phyloP scores from a whole-genome alignment of 2,329 filamentous ascomycete genomes.

The Aspergillus vadensis region DNA sequence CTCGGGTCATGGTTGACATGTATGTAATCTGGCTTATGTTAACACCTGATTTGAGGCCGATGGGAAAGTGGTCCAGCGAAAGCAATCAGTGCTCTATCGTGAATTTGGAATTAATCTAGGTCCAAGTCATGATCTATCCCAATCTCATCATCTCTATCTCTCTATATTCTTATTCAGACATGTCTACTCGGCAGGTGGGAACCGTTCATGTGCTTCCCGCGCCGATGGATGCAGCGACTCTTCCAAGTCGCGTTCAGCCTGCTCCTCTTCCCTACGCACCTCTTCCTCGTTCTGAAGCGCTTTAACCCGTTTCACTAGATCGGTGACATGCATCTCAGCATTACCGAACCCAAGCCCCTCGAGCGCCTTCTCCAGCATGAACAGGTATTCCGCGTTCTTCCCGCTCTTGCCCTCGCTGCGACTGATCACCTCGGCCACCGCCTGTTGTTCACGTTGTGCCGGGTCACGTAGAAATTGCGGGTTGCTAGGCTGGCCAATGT shows the following conservation, averaged over 20 bases:
- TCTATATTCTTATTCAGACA: neutral
- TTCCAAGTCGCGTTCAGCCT: slow-evolving; percentile 33
- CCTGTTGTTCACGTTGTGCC: slow-evolving; percentile 69
- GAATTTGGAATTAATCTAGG: neutral
- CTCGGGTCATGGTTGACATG: neutral
- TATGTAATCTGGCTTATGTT: slow-evolving; percentile 1
- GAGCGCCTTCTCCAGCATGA: slow-evolving; percentile 75
- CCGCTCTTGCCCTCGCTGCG: slow-evolving; percentile 79
- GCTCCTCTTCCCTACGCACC: slow-evolving; percentile 33
- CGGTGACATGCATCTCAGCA: slow-evolving; percentile 79
- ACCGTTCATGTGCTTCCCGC: slow-evolving; percentile 13
- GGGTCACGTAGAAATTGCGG: slow-evolving; percentile 72
- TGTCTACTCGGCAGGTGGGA: neutral
- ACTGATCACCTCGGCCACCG: slow-evolving; percentile 78
- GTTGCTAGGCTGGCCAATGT: slow-evolving; percentile 92
- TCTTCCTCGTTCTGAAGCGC: slow-evolving; percentile 55
- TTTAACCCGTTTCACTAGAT: slow-evolving; percentile 73
- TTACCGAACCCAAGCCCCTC: slow-evolving; percentile 72
- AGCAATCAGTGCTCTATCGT: neutral
- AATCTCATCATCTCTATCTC: neutral
- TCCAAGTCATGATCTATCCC: neutral
- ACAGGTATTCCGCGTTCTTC: slow-evolving; percentile 85
- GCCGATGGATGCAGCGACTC: slow-evolving; percentile 26
- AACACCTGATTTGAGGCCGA: neutral
- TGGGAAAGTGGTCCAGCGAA: neutral